Base-by-base conservation (phyloP, 352 stramenopile species). In the Pythium aquatile region DNA sequence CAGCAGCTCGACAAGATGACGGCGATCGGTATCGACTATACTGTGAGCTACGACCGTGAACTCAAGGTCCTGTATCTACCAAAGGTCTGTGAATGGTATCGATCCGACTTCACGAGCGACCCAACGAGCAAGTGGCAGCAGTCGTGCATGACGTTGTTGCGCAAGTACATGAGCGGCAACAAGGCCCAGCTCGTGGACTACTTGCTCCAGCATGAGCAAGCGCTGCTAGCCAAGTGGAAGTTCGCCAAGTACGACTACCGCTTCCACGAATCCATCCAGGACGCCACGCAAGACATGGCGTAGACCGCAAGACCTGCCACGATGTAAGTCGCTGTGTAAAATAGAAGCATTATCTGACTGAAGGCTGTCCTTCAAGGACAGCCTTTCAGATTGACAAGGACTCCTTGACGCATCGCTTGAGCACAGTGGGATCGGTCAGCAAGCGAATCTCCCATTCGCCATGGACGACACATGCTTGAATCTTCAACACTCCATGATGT, bases 81-180 rank as follows among this genome's bases (percentile, higher is more conserved):
- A 3, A 83, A 85, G 55, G 65, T 74, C 3, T 89, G 80, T 60
- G 76, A 87, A 51, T 89, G 80, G 80, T 86, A 81, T 54, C 63
- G 66, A 2, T 66, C 40, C 3, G 80, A 89, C 63, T 86, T 89
- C 61, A 66, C 65, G 0, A 55, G 42, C 10, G 61, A 68, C 20
- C 24, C 17, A 9, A 58, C 52, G 10, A 56, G 13, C n/a, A 33
- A 40, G 37, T 74, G 58, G 68, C 61, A 69, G 29, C 64, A 70
- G 6, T 57, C 62, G 5, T 82, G 72, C 51, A 42, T 88, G 20
- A 35, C 55, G 1, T 46, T 73, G 24, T 46, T 88, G 37, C 58
- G 69, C 35, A 67, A 48, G 32, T 80, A 81, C 51, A 57, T 80
- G 51, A 60, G 58, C 24, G 70, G 69, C 20, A 63, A 53, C 49